Evolutionary conservation across 1,139 yeast species (phyloP).

Genomic region (Nakaseomyces nivariensis): DNA sequence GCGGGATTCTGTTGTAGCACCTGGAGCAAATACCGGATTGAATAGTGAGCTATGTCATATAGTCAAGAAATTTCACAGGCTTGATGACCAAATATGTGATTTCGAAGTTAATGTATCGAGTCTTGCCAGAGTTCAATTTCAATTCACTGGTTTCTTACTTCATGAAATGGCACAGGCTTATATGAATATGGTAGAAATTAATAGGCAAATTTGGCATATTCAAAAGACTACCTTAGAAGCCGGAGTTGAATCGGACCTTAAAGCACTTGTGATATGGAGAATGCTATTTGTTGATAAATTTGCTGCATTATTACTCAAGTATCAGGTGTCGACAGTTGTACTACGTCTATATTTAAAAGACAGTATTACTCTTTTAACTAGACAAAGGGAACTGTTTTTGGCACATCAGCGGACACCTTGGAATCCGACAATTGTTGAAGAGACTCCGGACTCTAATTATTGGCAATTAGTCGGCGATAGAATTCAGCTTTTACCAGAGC

Average conservation of each 20-base stretch:
- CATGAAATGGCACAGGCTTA: constrained; percentile 29
- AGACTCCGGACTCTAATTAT: constrained; percentile 12
- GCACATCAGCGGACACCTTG: constrained; percentile 21
- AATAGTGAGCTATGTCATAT: constrained; percentile 27
- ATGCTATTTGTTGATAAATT: constrained; percentile 23
- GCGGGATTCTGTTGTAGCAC: constrained; percentile 22
- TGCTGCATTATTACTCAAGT: constrained; percentile 22
- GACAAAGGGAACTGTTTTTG: constrained; percentile 27
- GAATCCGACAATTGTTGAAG: constrained; percentile 6
- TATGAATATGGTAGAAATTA: constrained; percentile 26
- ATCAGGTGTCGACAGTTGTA: constrained; percentile 26
- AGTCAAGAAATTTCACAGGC: constrained; percentile 24
- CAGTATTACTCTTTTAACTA: constrained; percentile 26
- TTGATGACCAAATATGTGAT: constrained; percentile 27
- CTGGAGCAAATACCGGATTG: constrained; percentile 23
- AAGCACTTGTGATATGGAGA: constrained; percentile 26
- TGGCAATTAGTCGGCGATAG: constrained; percentile 17
- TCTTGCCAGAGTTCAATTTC: constrained; percentile 29
- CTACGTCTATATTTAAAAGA: constrained; percentile 27
- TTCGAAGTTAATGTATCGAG: constrained; percentile 31
- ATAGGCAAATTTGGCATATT: constrained; percentile 23
- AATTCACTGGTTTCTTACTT: constrained; percentile 28
- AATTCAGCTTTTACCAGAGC: constrained; percentile 18
- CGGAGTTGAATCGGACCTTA: constrained; percentile 14
- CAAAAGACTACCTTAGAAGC: constrained; percentile 21